Evolutionary conservation across 2,329 filamentous ascomycete species (phyloP).

Genomic region (Alternaria sp.): DNA sequence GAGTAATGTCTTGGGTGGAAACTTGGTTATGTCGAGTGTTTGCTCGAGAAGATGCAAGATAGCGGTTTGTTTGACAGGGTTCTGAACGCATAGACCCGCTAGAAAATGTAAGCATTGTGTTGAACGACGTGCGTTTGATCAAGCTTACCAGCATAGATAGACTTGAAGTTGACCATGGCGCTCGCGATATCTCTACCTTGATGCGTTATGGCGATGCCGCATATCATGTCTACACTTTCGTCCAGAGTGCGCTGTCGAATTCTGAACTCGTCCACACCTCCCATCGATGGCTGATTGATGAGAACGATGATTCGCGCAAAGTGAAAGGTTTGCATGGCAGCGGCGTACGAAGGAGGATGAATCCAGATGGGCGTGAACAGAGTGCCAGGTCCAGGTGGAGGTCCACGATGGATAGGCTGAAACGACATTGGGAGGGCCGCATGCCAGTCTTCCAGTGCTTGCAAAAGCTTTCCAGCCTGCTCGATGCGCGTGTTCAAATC

Average conservation of each 20-base stretch:
- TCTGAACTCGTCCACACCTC: slow-evolving; percentile 58
- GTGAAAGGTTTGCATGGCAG: slow-evolving; percentile 60
- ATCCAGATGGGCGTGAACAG: slow-evolving; percentile 37
- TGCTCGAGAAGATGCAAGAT: slow-evolving; percentile 36
- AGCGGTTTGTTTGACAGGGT: slow-evolving; percentile 32
- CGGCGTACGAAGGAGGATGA: slow-evolving; percentile 44
- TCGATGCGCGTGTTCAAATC: slow-evolving; percentile 55
- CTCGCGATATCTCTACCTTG: slow-evolving; percentile 35
- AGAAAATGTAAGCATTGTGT: slow-evolving; percentile 2
- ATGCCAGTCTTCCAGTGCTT: slow-evolving; percentile 60
- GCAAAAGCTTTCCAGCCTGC: slow-evolving; percentile 55
- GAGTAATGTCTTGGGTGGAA: slow-evolving; percentile 38
- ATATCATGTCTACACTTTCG: slow-evolving; percentile 58
- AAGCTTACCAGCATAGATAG: slow-evolving; percentile 40
- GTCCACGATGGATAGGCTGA: slow-evolving; percentile 47
- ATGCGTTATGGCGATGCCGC: slow-evolving; percentile 57
- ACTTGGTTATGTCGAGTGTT: slow-evolving; percentile 38
- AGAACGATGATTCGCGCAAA: slow-evolving; percentile 62
- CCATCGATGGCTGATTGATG: slow-evolving; percentile 59
- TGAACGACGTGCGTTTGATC: too few species aligned
- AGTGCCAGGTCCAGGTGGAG: slow-evolving; percentile 15
- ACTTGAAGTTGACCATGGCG: slow-evolving; percentile 37
- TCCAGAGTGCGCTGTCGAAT: slow-evolving; percentile 54
- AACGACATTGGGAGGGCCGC: slow-evolving; percentile 54
- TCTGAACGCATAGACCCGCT: slow-evolving; percentile 43